Base-by-base conservation (phyloP, 2,329 filamentous ascomycete species). In the Cladophialophora chaetospira region DNA sequence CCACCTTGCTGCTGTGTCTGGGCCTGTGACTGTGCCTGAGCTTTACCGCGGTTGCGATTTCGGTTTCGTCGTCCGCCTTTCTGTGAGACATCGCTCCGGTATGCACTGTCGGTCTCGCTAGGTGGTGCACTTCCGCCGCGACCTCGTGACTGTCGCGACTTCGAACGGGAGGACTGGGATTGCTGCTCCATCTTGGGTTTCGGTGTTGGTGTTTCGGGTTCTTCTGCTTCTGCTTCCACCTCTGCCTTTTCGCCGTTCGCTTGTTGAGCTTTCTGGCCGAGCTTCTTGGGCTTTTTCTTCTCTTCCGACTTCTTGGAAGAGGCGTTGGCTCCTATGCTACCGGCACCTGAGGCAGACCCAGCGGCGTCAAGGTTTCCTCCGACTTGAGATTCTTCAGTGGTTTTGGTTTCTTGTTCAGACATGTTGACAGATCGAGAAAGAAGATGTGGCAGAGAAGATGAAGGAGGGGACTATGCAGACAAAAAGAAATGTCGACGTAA, bases 61-160 rank as follows among this genome's bases (percentile, higher is more conserved):
- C 81, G 75, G 66, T 83, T 82, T 62, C 80, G 79, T 60, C 82
- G 80, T 29, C 31, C 57, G 35, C 71, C 71, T 55, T 82, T 82
- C 59, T 79, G 79, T 36, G 74, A 67, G 55, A 80, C 76, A 61
- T 83, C 79, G 65, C 76, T 79, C 65, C 80, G 78, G 4, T 79
- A 72, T 60, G 81, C 72, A 44, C 78, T 80, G 65, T 85, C 82
- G 26, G 75, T 76, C 65, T 83, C 82, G 62, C 68, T 70, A 54
- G 71, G 69, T 63, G 70, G 68, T 40, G 62, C 63, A 56, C 56
- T 63, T 5, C 77, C 68, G 78, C 61, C 57, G 36, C 66, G 57
- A 57, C 65, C 56, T 50, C 67, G 58, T 17, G 62, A 57, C 11
- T 63, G 57, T 53, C 65, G 60, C 21, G 64, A 65, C 49, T 66